Conservation (phyloP, 345 rosid genomes). For the Corchorus capsularis region DNA sequence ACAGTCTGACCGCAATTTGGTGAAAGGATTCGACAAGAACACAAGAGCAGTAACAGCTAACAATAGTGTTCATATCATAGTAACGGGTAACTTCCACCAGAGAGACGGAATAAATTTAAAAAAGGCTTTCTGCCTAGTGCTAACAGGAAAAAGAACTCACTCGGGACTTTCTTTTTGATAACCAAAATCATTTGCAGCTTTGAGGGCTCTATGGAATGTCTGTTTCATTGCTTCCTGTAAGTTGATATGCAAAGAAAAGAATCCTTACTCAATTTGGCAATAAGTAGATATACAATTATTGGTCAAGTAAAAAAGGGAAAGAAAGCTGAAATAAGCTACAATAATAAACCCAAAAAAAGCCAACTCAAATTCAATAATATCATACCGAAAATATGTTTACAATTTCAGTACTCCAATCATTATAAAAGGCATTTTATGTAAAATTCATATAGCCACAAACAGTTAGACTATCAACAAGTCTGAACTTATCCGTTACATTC, state of each 20-base stretch:
- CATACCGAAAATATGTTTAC: neutral
- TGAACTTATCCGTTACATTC: neutral
- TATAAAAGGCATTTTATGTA: neutral
- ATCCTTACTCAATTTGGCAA: conserved; percentile 9
- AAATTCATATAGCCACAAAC: neutral
- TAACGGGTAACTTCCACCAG: neutral
- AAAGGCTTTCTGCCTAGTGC: neutral
- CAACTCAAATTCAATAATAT: neutral
- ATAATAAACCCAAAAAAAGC: conserved; percentile 9
- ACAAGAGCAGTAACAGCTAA: conserved; percentile 3
- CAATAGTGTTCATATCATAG: neutral
- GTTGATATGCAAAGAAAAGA: conserved; percentile 20
- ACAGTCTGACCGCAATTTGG: neutral
- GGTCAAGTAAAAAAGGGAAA: conserved; percentile 6
- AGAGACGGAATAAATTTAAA: neutral
- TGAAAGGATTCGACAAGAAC: neutral
- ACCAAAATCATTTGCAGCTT: conserved; percentile 92
- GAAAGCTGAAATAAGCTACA: neutral
- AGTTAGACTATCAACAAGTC: neutral
- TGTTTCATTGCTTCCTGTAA: conserved; percentile 96
- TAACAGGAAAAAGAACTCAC: conserved; percentile 50
- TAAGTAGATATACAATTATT: conserved; percentile 6
- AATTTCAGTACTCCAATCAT: neutral
- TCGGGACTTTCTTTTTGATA: conserved; percentile 95
- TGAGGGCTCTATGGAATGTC: conserved; percentile 80